Percentiles rank a stretch among this genome's conserved stretches.
Evolutionary conservation across 2,329 filamentous ascomycete genomes (phyloP).

Genomic region (Botrytis fragariae): DNA sequence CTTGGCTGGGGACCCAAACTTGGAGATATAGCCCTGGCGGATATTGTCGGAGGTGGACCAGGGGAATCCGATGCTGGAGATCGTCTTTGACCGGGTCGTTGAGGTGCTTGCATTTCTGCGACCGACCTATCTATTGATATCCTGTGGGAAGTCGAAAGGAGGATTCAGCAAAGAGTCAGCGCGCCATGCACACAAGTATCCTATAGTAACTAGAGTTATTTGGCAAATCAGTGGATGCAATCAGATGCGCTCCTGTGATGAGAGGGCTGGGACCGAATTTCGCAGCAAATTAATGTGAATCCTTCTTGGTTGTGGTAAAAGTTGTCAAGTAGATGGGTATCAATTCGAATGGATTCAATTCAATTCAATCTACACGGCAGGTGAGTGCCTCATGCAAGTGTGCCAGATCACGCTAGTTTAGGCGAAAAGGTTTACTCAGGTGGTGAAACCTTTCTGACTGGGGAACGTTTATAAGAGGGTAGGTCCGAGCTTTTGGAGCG

Average conservation of each 20-base stretch:
- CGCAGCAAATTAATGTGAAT: neutral
- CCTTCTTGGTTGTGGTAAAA: neutral
- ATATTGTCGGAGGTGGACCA: slow-evolving; percentile 53
- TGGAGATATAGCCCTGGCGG: slow-evolving; percentile 59
- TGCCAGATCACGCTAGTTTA: slow-evolving; percentile 16
- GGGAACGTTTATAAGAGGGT: neutral
- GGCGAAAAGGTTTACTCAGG: slow-evolving; percentile 13
- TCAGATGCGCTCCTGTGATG: neutral
- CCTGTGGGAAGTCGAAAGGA: neutral
- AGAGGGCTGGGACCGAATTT: neutral
- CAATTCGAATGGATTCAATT: neutral
- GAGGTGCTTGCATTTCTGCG: slow-evolving; percentile 52
- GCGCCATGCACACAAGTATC: slow-evolving; percentile 13
- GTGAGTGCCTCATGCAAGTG: slow-evolving; percentile 15
- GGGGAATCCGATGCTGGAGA: slow-evolving; percentile 61
- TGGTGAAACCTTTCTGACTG: slow-evolving; percentile 15
- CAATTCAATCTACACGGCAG: slow-evolving; percentile 9
- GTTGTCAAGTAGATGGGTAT: neutral
- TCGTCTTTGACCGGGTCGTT: slow-evolving; percentile 57
- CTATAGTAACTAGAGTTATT: neutral
- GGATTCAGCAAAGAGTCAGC: slow-evolving; percentile 22
- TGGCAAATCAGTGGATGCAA: neutral
- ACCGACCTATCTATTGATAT: slow-evolving; percentile 14
- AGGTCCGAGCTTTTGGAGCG: neutral
- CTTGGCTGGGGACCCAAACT: slow-evolving; percentile 53